These are phyloP conservation scores for Puccinia coronata DNA, from an alignment of 1,284 basidiomycete genomes.

Conservation along the genomic window DNA sequence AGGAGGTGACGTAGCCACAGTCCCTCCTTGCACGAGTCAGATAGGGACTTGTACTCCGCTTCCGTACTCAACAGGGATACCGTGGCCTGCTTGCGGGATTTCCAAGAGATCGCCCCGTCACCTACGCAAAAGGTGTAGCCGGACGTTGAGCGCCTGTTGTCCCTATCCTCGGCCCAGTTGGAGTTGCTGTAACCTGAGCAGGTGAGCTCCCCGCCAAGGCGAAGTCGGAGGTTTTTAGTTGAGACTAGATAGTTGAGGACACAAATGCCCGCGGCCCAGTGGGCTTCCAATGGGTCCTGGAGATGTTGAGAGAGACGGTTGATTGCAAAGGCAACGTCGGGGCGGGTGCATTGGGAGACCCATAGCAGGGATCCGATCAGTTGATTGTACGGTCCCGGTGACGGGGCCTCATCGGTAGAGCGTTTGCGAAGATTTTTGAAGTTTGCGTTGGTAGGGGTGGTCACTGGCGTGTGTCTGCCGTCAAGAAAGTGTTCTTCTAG, in stretches of 20 bases:
- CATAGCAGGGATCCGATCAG: not conserved
- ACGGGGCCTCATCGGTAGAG: not conserved
- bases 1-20: not conserved
- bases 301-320: not conserved
- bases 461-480: too few species aligned
- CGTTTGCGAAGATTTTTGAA: not conserved
- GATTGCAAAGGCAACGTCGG: not conserved
- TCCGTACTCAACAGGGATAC: too few species aligned
- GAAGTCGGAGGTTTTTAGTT: not conserved
- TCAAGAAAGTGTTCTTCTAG: too few species aligned
- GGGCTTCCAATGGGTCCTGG: not conserved
- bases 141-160: not conserved
- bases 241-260: not conserved
- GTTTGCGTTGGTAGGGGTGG: not conserved
- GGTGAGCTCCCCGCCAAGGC: not conserved
- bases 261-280: not conserved
- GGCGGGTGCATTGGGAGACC: not conserved
- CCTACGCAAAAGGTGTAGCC: not conserved
- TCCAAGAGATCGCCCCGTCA: not conserved
- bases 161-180: not conserved
- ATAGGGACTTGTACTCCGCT: not conserved
- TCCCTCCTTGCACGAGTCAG: not conserved
- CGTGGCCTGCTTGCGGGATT: not conserved
- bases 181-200: not conserved
- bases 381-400: not conserved